These are phyloP conservation scores for Aquanectria penicillioides DNA, from an alignment of 2,329 filamentous ascomycete genomes.

Conservation along the genomic window DNA sequence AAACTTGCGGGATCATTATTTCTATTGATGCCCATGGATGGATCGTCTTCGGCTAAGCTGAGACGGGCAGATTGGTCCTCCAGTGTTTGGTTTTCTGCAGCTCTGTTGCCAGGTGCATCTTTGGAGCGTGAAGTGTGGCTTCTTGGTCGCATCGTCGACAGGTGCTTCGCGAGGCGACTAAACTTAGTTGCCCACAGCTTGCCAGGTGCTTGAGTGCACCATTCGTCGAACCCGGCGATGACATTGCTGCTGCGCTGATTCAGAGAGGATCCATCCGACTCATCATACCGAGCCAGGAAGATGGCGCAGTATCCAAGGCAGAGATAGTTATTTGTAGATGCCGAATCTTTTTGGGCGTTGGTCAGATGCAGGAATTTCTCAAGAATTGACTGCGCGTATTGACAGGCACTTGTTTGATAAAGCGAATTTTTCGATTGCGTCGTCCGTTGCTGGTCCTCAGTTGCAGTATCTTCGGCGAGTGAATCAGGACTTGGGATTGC, in stretches of 20 bases:
- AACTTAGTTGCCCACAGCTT: not conserved
- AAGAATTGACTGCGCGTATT: slow-evolving; percentile 8
- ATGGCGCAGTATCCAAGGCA: slow-evolving; percentile 7
- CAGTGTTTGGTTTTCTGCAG: not conserved
- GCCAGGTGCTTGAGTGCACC: slow-evolving; percentile 1
- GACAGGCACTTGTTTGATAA: not conserved
- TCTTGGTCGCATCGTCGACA: not conserved
- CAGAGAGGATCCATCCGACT: not conserved
- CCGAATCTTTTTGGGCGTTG: not conserved
- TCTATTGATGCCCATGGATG: not conserved
- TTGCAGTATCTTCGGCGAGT: not conserved
- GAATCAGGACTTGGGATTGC: too few species aligned
- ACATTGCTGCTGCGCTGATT: not conserved
- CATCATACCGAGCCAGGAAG: slow-evolving; percentile 1
- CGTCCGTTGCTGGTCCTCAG: not conserved
- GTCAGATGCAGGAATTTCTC: slow-evolving; percentile 3
- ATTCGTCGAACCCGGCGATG: not conserved
- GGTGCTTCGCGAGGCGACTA: slow-evolving; percentile 1
- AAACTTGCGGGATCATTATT: too few species aligned
- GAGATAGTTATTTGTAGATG: not conserved
- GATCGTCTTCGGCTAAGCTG: not conserved
- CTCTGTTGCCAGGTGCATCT: not conserved
- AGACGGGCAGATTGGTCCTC: not conserved
- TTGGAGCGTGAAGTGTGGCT: not conserved
- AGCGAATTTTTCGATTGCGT: too few species aligned